Conservation (phyloP, 1,284 basidiomycete species). For the Ustilago sp. region DNA sequence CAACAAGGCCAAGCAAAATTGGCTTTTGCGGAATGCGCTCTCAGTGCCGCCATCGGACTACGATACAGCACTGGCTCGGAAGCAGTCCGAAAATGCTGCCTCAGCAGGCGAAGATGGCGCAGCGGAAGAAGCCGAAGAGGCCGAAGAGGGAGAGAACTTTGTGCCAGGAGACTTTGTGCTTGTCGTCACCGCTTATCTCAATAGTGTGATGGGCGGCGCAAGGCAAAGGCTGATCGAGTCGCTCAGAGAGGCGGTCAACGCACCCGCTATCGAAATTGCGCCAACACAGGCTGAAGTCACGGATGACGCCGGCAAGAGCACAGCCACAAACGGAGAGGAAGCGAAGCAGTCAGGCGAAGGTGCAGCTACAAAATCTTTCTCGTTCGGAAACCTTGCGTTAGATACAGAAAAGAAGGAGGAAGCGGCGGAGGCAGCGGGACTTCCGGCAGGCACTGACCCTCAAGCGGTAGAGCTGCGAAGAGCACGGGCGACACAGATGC, state of each 20-base stretch:
- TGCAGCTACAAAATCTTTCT: conserved; percentile 33
- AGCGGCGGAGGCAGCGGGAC: conserved; percentile 24
- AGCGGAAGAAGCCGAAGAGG: conserved; percentile 23
- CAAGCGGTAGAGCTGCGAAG: conserved; percentile 33
- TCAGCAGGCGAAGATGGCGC: conserved; percentile 8
- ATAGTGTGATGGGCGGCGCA: conserved; percentile 48
- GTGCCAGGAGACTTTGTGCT: conserved; percentile 42
- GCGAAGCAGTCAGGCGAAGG: neutral
- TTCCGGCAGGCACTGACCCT: conserved; percentile 34
- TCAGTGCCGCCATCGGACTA: conserved; percentile 46
- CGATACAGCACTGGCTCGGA: conserved; percentile 31
- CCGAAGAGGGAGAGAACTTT: conserved; percentile 48
- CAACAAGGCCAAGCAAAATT: conserved; percentile 56
- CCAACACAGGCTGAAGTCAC: conserved; percentile 17
- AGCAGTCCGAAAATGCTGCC: conserved; percentile 14
- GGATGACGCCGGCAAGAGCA: conserved; percentile 1
- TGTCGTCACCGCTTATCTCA: conserved; percentile 47
- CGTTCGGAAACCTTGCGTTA: conserved; percentile 41
- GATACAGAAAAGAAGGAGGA: conserved; percentile 38
- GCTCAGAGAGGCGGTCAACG: conserved; percentile 42
- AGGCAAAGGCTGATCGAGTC: conserved; percentile 43
- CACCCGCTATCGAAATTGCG: conserved; percentile 18
- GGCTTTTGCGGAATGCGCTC: conserved; percentile 51
- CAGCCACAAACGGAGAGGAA: conserved; percentile 7
- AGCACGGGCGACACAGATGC: conserved; percentile 30